Evolutionary conservation across 306 rosid genomes (phyloP).

Genomic region (Rubus idaeus): DNA sequence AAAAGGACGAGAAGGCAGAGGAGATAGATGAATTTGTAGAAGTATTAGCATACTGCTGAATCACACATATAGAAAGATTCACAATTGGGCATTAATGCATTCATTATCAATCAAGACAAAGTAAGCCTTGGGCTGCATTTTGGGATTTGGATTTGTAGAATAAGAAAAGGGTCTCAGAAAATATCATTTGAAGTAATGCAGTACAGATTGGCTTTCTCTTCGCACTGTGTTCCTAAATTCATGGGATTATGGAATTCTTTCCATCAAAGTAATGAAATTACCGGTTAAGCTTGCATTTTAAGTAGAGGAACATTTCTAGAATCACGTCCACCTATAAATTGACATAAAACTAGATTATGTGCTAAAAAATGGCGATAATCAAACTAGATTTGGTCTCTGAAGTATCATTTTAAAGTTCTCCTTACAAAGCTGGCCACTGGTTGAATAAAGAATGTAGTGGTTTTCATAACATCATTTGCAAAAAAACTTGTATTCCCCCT

Average conservation of each 20-base stretch:
- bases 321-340: background rate
- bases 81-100: conserved; percentile 4
- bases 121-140: background rate
- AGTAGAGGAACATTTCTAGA: background rate
- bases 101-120: background rate
- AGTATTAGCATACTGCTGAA: conserved; percentile 8
- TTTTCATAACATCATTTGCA: background rate
- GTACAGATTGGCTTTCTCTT: background rate
- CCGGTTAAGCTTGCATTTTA: background rate
- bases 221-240: background rate
- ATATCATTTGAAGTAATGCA: background rate
- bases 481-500: background rate
- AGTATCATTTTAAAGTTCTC: background rate
- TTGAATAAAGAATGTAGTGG: background rate
- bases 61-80: background rate
- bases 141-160: background rate
- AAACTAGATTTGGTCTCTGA: no score
- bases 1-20: background rate
- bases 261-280: background rate
- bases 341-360: background rate
- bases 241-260: background rate
- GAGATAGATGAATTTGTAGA: background rate
- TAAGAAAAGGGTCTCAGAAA: background rate
- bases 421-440: background rate
- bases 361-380: background rate